phyloP scores from a whole-genome alignment of 768 basidiomycete species.

The Podaxis sp. region DNA sequence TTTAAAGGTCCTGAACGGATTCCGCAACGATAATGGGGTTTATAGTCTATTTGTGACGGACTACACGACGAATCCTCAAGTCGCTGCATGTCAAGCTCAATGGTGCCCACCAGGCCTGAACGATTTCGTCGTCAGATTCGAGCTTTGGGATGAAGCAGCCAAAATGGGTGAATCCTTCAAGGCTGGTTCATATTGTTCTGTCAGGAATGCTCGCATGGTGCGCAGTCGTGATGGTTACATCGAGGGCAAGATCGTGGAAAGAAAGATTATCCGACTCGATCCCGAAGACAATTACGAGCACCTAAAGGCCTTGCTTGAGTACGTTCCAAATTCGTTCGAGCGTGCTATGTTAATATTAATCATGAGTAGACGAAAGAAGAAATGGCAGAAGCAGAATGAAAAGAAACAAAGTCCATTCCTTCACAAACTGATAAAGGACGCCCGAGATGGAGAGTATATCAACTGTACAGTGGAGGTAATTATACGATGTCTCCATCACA shows the following conservation, averaged over 20 bases:
- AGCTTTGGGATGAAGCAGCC: slow-evolving; percentile 58
- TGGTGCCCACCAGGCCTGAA: slow-evolving; percentile 51
- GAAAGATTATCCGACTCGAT: slow-evolving; percentile 44
- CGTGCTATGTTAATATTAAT: background rate
- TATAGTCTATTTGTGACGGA: slow-evolving; percentile 65
- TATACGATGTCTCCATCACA: background rate
- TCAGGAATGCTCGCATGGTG: slow-evolving; percentile 53
- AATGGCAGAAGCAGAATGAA: slow-evolving; percentile 36
- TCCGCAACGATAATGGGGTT: slow-evolving; percentile 35
- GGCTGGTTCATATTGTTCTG: slow-evolving; percentile 48
- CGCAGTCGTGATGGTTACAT: slow-evolving; percentile 36
- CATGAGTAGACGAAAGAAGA: slow-evolving; percentile 20
- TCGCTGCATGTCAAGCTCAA: slow-evolving; percentile 31
- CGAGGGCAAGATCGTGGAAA: slow-evolving; percentile 52
- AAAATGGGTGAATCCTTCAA: slow-evolving; percentile 42
- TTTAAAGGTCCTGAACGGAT: slow-evolving; percentile 48
- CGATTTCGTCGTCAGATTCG: slow-evolving; percentile 50
- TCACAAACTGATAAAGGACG: slow-evolving; percentile 48
- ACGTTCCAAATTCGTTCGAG: slow-evolving; percentile 22
- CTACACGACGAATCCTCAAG: slow-evolving; percentile 47
- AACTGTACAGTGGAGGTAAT: slow-evolving; percentile 61
- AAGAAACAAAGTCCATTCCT: slow-evolving; percentile 34
- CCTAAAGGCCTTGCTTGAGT: slow-evolving; percentile 56
- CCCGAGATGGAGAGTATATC: slow-evolving; percentile 41
- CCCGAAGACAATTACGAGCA: slow-evolving; percentile 36